Percentiles rank a stretch among this genome's conserved stretches.
These are phyloP conservation scores for Pyrrhoderma lamaoense DNA, from an alignment of 1,284 basidiomycete genomes.

Conservation along the genomic window DNA sequence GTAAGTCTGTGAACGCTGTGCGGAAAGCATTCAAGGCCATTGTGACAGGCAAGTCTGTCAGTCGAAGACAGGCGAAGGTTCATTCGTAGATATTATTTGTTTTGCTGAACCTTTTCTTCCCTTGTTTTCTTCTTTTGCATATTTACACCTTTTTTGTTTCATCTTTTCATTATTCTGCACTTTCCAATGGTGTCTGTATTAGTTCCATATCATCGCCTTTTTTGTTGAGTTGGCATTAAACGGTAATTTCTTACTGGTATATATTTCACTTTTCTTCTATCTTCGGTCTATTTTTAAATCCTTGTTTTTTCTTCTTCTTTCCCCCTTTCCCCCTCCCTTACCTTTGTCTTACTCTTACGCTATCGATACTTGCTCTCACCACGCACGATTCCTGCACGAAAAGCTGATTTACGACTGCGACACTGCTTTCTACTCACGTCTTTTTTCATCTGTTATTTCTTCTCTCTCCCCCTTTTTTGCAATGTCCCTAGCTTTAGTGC, in stretches of 20 bases:
- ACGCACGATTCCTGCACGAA: background rate
- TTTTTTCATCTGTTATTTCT: background rate
- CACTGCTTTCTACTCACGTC: background rate
- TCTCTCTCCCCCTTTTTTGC: background rate
- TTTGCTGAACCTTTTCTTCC: constrained; percentile 7
- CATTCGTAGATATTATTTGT: constrained; percentile 12
- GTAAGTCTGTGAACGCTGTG: constrained; percentile 46
- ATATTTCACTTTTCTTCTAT: background rate
- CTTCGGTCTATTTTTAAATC: background rate
- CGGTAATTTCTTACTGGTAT: background rate
- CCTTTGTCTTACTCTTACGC: background rate
- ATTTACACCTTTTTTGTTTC: background rate
- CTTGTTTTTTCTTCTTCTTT: background rate
- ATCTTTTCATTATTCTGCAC: background rate
- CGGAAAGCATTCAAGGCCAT: constrained; percentile 62
- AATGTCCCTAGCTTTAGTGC: background rate
- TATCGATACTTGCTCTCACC: background rate
- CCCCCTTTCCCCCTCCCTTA: background rate
- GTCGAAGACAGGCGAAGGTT: constrained; percentile 20
- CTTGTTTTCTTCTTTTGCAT: constrained; percentile 1
- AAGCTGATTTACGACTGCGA: background rate
- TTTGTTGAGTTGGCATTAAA: background rate
- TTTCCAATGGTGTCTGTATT: too few species aligned
- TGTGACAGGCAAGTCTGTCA: constrained; percentile 44
- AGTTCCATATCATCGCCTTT: too few species aligned